A percentile compares a stretch with the other conserved stretches of the same genome.
phyloP scores from a whole-genome alignment of 2,329 filamentous ascomycete species.

The Thermothelomyces thermophilus region DNA sequence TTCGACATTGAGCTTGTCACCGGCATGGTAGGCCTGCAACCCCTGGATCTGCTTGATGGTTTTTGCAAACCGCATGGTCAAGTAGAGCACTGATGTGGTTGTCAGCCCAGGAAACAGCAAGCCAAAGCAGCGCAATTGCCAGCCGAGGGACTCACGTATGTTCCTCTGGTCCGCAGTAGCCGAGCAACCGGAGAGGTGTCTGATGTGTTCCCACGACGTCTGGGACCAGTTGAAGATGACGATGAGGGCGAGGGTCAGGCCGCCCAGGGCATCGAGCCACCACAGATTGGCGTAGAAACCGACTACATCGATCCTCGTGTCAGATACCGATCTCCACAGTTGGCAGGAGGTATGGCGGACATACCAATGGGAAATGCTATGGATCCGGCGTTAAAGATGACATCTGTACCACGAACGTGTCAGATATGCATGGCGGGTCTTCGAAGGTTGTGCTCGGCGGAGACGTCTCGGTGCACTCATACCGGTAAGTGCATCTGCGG shows the following conservation, averaged over 20 bases:
- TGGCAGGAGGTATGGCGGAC: slow-evolving; percentile 19
- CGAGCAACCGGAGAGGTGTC: slow-evolving; percentile 72
- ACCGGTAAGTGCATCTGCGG: slow-evolving; percentile 29
- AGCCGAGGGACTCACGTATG: slow-evolving; percentile 39
- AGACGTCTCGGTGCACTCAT: not conserved
- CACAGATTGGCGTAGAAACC: slow-evolving; percentile 71
- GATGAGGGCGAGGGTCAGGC: slow-evolving; percentile 67
- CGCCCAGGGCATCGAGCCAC: slow-evolving; percentile 79
- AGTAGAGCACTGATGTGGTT: slow-evolving; percentile 57
- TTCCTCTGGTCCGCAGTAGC: slow-evolving; percentile 77
- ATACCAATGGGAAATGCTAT: slow-evolving; percentile 73
- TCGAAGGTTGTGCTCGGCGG: no score
- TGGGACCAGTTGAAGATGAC: slow-evolving; percentile 75
- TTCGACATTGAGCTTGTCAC: slow-evolving; percentile 75
- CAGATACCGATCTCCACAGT: not conserved
- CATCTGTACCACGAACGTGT: slow-evolving; percentile 37
- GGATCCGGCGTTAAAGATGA: slow-evolving; percentile 85
- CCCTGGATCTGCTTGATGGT: slow-evolving; percentile 82
- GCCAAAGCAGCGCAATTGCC: not conserved
- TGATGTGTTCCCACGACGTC: slow-evolving; percentile 70
- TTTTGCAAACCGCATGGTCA: slow-evolving; percentile 89
- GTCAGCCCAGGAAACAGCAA: not conserved
- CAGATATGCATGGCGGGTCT: not conserved
- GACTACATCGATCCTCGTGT: slow-evolving; percentile 33
- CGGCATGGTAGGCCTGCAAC: slow-evolving; percentile 75